phyloP scores from a whole-genome alignment of 2,329 filamentous ascomycete genomes.

The Aspergillus amoenus region DNA sequence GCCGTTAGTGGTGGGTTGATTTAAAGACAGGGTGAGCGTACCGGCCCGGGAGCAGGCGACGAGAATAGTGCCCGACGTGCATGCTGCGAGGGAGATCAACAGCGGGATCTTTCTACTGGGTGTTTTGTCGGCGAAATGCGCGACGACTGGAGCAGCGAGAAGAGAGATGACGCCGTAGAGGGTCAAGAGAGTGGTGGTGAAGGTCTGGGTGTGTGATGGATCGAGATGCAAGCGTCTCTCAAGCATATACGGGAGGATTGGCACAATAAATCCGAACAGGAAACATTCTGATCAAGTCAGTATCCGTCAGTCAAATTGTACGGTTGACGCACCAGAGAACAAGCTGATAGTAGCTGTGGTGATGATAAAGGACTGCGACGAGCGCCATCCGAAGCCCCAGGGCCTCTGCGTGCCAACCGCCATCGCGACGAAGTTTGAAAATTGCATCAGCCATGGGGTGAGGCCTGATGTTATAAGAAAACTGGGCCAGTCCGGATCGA shows the following conservation, averaged over 20 bases:
- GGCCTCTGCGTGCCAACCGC: neutral
- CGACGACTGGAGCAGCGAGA: slow-evolving; percentile 25
- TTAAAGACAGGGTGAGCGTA: slow-evolving; percentile 8
- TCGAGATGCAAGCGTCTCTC: slow-evolving; percentile 26
- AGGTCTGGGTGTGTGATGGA: slow-evolving; percentile 23
- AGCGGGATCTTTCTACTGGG: slow-evolving; percentile 24
- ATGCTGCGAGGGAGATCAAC: slow-evolving; percentile 24
- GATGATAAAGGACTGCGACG: slow-evolving; percentile 16
- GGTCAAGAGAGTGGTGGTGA: slow-evolving; percentile 25
- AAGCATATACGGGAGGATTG: slow-evolving; percentile 34
- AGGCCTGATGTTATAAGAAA: too few relatives aligned
- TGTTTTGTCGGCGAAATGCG: slow-evolving; percentile 29
- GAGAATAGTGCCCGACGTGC: slow-evolving; percentile 27
- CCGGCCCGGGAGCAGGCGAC: slow-evolving; percentile 21
- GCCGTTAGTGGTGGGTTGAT: neutral
- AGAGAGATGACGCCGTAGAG: slow-evolving; percentile 27
- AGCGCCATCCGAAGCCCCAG: slow-evolving; percentile 19
- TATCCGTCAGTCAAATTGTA: neutral
- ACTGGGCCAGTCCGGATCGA: too few relatives aligned
- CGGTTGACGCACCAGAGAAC: slow-evolving; percentile 12
- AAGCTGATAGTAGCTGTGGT: slow-evolving; percentile 12
- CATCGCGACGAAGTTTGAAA: too few relatives aligned
- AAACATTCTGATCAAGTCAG: slow-evolving; percentile 24
- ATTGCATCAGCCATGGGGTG: neutral
- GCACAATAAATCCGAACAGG: slow-evolving; percentile 35